Percentiles rank a stretch among this genome's conserved stretches.
These are phyloP conservation scores for Magnaporthiopsis rhizophila DNA, from an alignment of 2,329 filamentous ascomycete genomes.

Conservation along the genomic window DNA sequence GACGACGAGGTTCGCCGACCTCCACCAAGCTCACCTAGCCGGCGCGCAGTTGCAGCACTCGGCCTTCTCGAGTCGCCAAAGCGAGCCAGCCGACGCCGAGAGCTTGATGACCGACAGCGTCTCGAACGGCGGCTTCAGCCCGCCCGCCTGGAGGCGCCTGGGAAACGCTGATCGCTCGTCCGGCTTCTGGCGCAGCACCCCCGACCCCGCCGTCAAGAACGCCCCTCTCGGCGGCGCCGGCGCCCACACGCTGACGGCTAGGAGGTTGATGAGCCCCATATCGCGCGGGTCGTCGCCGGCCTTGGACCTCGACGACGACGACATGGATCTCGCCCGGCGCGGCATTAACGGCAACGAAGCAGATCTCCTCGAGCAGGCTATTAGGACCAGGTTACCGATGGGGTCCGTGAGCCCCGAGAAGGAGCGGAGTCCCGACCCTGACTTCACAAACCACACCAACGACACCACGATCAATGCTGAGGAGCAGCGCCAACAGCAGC, in stretches of 20 bases:
- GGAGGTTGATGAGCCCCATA: background rate
- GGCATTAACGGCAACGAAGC: constrained; percentile 26
- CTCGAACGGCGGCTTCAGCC: constrained; percentile 50
- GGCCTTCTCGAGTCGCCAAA: constrained; percentile 30
- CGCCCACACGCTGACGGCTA: constrained; percentile 1
- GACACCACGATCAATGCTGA: constrained; percentile 29
- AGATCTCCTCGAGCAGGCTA: constrained; percentile 42
- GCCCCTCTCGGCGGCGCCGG: constrained; percentile 16
- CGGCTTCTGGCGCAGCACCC: constrained; percentile 52
- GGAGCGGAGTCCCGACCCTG: constrained; percentile 39
- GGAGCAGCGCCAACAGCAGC: constrained; percentile 13
- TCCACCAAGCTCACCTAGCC: constrained; percentile 3
- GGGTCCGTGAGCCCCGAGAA: constrained; percentile 50
- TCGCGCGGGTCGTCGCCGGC: constrained; percentile 17
- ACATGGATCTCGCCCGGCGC: background rate
- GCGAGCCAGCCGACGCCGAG: constrained; percentile 29
- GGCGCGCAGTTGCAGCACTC: constrained; percentile 34
- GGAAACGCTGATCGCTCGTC: constrained; percentile 50
- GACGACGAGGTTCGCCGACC: constrained; percentile 1
- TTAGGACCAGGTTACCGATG: constrained; percentile 45
- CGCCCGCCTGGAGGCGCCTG: constrained; percentile 53
- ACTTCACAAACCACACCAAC: constrained; percentile 20
- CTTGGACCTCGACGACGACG: constrained; percentile 9
- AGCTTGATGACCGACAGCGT: constrained; percentile 30
- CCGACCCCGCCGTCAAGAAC: constrained; percentile 17